A percentile compares a stretch with the other conserved stretches of the same genome.
These are phyloP conservation scores for Sindora glabra DNA, from an alignment of 306 rosid genomes.

Conservation along the genomic window DNA sequence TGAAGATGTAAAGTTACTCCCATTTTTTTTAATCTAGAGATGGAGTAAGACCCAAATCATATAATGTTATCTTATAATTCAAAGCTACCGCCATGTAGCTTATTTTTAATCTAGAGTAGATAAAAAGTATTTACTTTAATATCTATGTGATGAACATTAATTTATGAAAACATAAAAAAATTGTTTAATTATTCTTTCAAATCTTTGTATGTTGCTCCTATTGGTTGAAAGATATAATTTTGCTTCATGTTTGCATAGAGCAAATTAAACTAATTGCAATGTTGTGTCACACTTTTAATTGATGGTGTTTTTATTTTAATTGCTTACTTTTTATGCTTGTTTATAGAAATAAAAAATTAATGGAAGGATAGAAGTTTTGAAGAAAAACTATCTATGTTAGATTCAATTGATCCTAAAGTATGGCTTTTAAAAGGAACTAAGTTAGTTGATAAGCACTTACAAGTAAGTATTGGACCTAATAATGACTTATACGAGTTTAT, in stretches of 20 bases:
- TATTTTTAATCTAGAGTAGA: slow-evolving; percentile 94
- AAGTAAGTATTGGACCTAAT: slow-evolving; percentile 38
- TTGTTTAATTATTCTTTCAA: background rate
- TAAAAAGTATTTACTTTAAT: slow-evolving; percentile 19
- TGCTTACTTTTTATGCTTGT: slow-evolving; percentile 27
- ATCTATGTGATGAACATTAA: background rate
- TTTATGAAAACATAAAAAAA: slow-evolving; percentile 7
- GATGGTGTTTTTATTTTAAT: slow-evolving; percentile 2
- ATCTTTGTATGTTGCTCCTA: background rate
- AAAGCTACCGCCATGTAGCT: slow-evolving; percentile 91
- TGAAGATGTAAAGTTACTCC: slow-evolving; percentile 32
- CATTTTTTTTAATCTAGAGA: slow-evolving; percentile 52
- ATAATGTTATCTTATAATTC: slow-evolving; percentile 78
- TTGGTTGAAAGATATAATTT: slow-evolving; percentile 10
- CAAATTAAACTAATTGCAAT: slow-evolving; percentile 12
- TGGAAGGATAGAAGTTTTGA: slow-evolving; percentile 94
- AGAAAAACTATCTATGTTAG: slow-evolving; percentile 88
- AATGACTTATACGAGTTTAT: slow-evolving; percentile 12
- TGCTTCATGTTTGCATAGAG: slow-evolving; percentile 10
- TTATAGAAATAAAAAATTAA: slow-evolving; percentile 87
- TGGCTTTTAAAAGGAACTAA: slow-evolving; percentile 96
- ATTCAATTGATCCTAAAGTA: slow-evolving; percentile 84
- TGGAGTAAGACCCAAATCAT: slow-evolving; percentile 93
- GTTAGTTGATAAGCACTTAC: slow-evolving; percentile 94
- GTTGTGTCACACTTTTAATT: background rate